Evolutionary conservation across 2,329 filamentous ascomycete genomes (phyloP).

Genomic region (Epichloe aotearoae): DNA sequence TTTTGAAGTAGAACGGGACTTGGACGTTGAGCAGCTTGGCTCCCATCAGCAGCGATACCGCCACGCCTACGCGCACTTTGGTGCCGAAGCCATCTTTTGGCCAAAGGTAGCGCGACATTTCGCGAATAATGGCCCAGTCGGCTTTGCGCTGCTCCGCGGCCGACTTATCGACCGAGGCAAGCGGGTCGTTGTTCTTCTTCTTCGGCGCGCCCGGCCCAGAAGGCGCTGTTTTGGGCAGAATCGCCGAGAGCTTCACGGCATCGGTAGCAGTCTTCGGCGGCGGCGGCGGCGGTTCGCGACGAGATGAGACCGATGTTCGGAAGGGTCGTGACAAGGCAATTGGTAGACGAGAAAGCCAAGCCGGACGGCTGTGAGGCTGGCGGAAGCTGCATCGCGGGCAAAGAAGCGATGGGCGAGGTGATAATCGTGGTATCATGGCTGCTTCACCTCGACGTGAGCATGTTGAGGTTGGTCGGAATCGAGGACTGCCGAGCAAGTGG

Average conservation of each 20-base stretch:
- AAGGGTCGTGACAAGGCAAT: constrained; percentile 15
- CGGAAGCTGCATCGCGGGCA: constrained; percentile 18
- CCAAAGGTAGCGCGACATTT: constrained; percentile 95
- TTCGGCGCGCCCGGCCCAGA: constrained; percentile 9
- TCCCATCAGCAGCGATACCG: constrained; percentile 71
- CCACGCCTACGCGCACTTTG: constrained; percentile 71
- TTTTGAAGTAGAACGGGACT: constrained; percentile 98
- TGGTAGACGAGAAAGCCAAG: constrained; percentile 17
- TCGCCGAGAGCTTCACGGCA: not conserved
- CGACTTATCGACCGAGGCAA: constrained; percentile 29
- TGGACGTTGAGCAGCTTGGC: constrained; percentile 96
- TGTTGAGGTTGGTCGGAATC: not conserved
- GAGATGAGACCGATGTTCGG: constrained; percentile 18
- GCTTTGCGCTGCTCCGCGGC: constrained; percentile 86
- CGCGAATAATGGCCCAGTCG: constrained; percentile 97
- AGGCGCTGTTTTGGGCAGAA: constrained; percentile 1
- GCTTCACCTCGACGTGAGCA: not conserved
- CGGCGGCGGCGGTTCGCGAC: constrained; percentile 13
- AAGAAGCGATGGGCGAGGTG: constrained; percentile 19
- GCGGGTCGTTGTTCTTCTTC: constrained; percentile 17
- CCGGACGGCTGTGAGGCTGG: constrained; percentile 13
- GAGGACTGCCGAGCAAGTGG: not conserved
- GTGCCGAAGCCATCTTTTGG: constrained; percentile 61
- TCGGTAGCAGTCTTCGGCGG: constrained; percentile 7
- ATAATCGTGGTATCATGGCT: constrained; percentile 24